Evolutionary conservation across 176 grass and related monocot species (phyloP), one percentile per base, ranked within the genome.

Genomic region (Oryza glaberrima): DNA sequence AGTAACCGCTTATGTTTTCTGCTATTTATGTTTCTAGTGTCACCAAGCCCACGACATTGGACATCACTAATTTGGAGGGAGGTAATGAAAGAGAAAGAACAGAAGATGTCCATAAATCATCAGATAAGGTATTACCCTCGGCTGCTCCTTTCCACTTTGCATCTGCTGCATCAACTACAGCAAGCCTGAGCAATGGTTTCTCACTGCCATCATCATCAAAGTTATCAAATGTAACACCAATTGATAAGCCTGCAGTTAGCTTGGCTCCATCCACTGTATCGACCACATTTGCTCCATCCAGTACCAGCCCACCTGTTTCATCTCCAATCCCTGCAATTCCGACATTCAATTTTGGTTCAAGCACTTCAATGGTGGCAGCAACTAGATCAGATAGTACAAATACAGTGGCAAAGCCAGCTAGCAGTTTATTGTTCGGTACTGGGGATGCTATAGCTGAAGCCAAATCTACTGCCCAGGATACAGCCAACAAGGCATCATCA

Each of bases 151-250:
- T 76, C 70, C 34, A 70, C 56, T 89, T 89, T 87, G 25, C 84
- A 71, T 94, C 85, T 82, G 45, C 74, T 58, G 75, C 82, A 81
- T 81, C 78, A 23, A 61, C 76, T 46, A 76, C 80, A 73, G 43
- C 85, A 28, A 65, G 70, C 75, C 77, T 92, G 40, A 87, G 90
- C 82, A 94, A 92, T 90, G 92, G 84, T 32, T 88, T 75, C 26
- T 77, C 48, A 5, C 58, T 73, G 43, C 52, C 82, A 77, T 88
- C 64, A 0, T 64, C 89, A 69, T 82, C 79, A 43, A 90, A 87
- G 66, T 72, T 70, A 17, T 19, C 75, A 77, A 66, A 63, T 82
- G 23, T 36, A 58, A 22, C 48, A 15, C 72, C 72, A 81, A 47
- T 80, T 48, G 77, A 69, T 88, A 81, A 73, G 13, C 67, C 61